phyloP scores from a whole-genome alignment of 208 protist species.

The Acanthamoeba lenticulata region DNA sequence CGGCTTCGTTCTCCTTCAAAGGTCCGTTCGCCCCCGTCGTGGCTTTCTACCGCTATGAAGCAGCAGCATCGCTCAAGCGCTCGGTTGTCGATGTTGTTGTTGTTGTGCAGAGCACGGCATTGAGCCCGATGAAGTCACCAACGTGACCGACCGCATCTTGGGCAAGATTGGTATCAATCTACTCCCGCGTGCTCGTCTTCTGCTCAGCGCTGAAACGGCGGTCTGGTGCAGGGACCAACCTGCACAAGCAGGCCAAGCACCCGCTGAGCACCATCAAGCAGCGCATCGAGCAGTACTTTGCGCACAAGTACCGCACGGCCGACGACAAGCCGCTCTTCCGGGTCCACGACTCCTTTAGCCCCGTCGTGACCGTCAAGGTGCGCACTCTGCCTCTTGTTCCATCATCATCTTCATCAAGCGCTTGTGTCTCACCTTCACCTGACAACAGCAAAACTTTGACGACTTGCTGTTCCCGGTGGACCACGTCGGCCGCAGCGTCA shows the following conservation, averaged over 20 bases:
- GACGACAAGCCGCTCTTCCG: constrained; percentile 62
- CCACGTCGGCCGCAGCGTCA: constrained; percentile 78
- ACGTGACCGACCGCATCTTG: constrained; percentile 45
- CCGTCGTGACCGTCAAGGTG: constrained; percentile 58
- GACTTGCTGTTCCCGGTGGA: constrained; percentile 80
- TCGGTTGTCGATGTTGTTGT: background rate
- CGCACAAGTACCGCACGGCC: background rate
- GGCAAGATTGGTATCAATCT: constrained; percentile 11
- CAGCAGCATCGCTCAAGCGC: too few species aligned
- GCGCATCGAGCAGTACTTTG: constrained; percentile 78
- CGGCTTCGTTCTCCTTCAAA: constrained; percentile 52
- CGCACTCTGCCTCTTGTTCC: background rate
- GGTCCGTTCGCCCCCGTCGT: background rate
- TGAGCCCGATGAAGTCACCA: constrained; percentile 24
- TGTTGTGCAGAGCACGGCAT: constrained; percentile 36
- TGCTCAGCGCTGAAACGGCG: too few species aligned
- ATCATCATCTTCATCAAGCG: constrained; percentile 19
- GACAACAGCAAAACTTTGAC: constrained; percentile 85
- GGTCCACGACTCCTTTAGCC: constrained; percentile 71
- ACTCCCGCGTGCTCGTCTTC: too few species aligned
- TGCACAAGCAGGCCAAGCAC: constrained; percentile 71
- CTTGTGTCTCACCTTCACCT: constrained; percentile 67
- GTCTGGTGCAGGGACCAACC: constrained; percentile 71
- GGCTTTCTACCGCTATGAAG: too few species aligned
- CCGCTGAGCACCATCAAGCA: constrained; percentile 76